Evolutionary conservation across 495 filamentous ascomycete species (phyloP).

Genomic region (Penicillium malachiteum): DNA sequence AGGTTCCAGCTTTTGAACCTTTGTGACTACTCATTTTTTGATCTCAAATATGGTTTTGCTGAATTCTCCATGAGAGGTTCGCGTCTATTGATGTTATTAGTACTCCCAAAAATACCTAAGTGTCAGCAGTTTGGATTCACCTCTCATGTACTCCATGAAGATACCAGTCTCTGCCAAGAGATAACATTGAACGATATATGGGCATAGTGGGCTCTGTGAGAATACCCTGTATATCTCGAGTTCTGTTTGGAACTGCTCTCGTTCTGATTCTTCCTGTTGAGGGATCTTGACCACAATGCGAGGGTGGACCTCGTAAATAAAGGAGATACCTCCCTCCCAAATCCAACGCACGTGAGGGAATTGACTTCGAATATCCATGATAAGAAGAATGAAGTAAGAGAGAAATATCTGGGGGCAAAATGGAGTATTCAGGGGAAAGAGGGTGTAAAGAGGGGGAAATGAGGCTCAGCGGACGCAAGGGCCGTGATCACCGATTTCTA

Average conservation of each 20-base stretch:
- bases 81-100: too few species aligned
- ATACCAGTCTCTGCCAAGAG: conserved; percentile 23
- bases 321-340: conserved; percentile 19
- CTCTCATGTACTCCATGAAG: conserved; percentile 42
- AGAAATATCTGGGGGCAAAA: too few species aligned
- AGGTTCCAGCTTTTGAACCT: conserved; percentile 34
- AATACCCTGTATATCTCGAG: conserved; percentile 30
- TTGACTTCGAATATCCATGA: conserved; percentile 23
- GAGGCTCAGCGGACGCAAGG: too few species aligned
- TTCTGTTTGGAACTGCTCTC: conserved; percentile 32
- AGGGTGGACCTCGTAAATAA: conserved; percentile 28
- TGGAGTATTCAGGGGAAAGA: too few species aligned
- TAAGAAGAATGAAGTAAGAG: too few species aligned
- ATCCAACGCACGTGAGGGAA: conserved; percentile 31
- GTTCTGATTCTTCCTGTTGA: conserved; percentile 25
- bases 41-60: conserved; percentile 9
- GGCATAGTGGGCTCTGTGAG: conserved; percentile 20
- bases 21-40: conserved; percentile 24
- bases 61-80: conserved; percentile 1
- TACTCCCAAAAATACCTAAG: not conserved
- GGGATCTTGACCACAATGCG: conserved; percentile 38
- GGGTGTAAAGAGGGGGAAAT: too few species aligned
- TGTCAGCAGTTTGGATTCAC: conserved; percentile 7
- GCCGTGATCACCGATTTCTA: too few species aligned
- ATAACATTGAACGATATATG: conserved; percentile 33